Evolutionary conservation across 306 rosid species (phyloP), one percentile per base, ranked within the genome.

Genomic region (Prunus mongolica): DNA sequence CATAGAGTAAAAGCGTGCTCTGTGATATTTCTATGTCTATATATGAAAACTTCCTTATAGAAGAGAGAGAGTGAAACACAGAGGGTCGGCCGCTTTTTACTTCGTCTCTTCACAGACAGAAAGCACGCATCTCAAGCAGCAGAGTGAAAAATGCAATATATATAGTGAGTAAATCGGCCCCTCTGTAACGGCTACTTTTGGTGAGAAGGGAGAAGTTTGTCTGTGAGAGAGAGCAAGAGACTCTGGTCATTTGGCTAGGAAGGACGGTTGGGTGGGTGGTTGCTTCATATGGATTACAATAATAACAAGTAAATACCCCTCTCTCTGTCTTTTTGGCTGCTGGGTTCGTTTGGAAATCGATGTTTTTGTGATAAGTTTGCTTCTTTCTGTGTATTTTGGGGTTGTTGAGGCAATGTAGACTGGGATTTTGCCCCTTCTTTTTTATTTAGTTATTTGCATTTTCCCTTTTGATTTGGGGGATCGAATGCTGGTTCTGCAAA

Each of bases 241-340:
- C 30, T 49, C 60, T 83, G 72, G 51, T 52, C 69, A 18, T 45
- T 73, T 47, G 60, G 14, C 57, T 67, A 44, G 38, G 69, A 44
- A 44, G 46, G 69, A 44, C 46, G 45, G 77, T 71, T 71, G 10
- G 8, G 58, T 22, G 64, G 55, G 79, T 65, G 50, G 72, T 70
- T 65, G 38, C 27, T 76, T 12, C 54, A 27, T 49, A 18, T 93
- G 96, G 91, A 91, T 72, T 72, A 50, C 82, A 76, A 52, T 76
- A 76, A 72, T 72, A 70, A 84, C 82, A 80, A 88, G 93, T 93
- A 87, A 86, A 67, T 83, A 73, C 82, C 80, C 74, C 20, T 78
- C 64, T 76, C 27, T 63, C 3, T 76, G 14, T n/a, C 45, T 65
- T 20, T 73, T 65, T 30, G 79, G 51, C 64, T 74, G 55, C 67